Evolutionary conservation across 169 alveolate species (phyloP).

Genomic region (Plasmodium adleri): DNA sequence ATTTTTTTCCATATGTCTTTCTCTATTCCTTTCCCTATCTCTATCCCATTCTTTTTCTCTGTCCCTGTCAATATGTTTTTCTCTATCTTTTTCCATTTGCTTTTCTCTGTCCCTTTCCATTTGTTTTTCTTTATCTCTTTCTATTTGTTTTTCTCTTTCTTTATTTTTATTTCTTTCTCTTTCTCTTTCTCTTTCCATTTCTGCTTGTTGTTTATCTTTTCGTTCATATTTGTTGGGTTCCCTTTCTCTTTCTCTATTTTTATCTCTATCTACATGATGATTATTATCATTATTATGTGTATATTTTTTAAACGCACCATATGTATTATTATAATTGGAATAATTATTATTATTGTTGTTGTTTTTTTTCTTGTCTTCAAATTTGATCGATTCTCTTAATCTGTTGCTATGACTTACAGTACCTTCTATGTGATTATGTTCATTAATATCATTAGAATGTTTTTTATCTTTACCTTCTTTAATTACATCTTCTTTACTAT

Average conservation of each 20-base stretch:
- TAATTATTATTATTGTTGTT: too few species aligned
- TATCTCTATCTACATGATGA: constrained; percentile 24
- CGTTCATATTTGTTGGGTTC: neutral
- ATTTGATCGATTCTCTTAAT: neutral
- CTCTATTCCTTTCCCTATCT: constrained; percentile 22
- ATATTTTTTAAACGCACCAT: neutral
- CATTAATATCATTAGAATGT: neutral
- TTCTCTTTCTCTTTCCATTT: too few species aligned
- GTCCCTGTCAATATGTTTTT: constrained; percentile 6
- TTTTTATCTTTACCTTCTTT: constrained; percentile 13
- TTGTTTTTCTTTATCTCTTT: constrained; percentile 1
- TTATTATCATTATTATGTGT: constrained; percentile 4
- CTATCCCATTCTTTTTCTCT: constrained; percentile 7
- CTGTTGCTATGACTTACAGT: neutral
- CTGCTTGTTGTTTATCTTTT: neutral
- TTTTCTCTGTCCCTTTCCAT: constrained; percentile 11
- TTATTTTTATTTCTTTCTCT: too few species aligned
- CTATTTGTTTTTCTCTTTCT: neutral
- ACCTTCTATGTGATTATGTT: neutral
- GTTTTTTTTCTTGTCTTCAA: constrained; percentile 14
- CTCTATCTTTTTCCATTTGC: constrained; percentile 4
- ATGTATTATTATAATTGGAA: neutral
- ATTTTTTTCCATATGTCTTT: constrained; percentile 9
- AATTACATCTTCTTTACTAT: constrained; percentile 4
- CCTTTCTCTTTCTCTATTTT: neutral